Evolutionary conservation across 176 grass and related monocot species (phyloP).

Genomic region (Rhipidocladum racemiflorum): DNA sequence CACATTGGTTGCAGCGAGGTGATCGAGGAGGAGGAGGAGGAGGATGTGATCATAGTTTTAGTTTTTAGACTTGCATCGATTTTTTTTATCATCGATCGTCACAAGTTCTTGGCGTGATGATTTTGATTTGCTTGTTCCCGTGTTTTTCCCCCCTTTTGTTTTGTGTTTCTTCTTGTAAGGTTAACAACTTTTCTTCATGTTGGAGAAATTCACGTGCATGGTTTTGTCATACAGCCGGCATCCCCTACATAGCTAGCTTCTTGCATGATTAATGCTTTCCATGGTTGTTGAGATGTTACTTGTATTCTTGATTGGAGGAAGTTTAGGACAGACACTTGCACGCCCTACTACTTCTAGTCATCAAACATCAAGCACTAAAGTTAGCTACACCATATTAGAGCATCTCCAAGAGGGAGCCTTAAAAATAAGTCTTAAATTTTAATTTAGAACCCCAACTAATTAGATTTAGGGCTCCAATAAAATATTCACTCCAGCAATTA

Average conservation of each 20-base stretch:
- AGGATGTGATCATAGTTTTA: conserved; percentile 36
- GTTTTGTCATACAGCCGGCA: conserved; percentile 25
- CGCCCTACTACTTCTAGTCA: conserved; percentile 31
- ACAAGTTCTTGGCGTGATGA: conserved; percentile 46
- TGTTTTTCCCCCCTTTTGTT: neutral
- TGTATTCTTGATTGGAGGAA: conserved; percentile 21
- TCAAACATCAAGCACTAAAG: conserved; percentile 18
- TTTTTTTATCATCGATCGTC: conserved; percentile 43
- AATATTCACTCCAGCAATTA: too few species aligned
- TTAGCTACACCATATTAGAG: neutral
- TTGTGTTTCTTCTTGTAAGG: conserved; percentile 42
- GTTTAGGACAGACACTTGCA: conserved; percentile 48
- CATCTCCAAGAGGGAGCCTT: too few species aligned
- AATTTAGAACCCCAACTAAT: too few species aligned
- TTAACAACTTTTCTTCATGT: conserved; percentile 25
- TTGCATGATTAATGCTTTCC: conserved; percentile 28
- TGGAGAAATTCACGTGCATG: conserved; percentile 41
- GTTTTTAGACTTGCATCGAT: conserved; percentile 35
- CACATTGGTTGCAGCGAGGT: conserved; percentile 33
- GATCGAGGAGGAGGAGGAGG: conserved; percentile 29
- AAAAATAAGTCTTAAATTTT: too few species aligned
- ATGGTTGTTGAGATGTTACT: conserved; percentile 49
- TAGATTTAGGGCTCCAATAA: too few species aligned
- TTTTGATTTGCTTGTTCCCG: conserved; percentile 23
- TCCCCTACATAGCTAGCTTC: conserved; percentile 15